Evolutionary conservation across 2,329 filamentous ascomycete genomes (phyloP).

Genomic region (Ophiostoma ulmi): DNA sequence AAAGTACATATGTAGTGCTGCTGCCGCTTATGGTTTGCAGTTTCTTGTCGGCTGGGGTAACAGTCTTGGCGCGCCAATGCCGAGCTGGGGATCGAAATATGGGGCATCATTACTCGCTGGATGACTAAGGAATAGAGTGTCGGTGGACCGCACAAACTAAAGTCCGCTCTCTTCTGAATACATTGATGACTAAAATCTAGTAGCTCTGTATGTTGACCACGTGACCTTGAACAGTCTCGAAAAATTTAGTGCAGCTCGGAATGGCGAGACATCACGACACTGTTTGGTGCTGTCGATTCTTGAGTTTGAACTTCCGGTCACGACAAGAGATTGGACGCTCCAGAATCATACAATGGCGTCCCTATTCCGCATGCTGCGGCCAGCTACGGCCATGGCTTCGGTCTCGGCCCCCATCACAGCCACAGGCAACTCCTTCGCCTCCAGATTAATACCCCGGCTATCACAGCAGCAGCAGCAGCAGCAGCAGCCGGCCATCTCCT

Average conservation of each 20-base stretch:
- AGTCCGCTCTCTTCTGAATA: neutral
- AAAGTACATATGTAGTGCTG: neutral
- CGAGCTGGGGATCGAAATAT: slow-evolving; percentile 17
- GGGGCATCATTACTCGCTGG: neutral
- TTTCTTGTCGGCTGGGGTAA: slow-evolving; percentile 1
- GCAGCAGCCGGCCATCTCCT: slow-evolving; percentile 27
- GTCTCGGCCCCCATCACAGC: slow-evolving; percentile 20
- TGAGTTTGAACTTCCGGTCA: neutral
- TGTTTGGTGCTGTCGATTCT: neutral
- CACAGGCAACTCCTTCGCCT: slow-evolving; percentile 13
- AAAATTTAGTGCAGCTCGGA: slow-evolving; percentile 10
- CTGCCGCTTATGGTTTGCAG: neutral
- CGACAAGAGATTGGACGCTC: neutral
- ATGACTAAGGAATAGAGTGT: neutral
- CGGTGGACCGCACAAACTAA: slow-evolving; percentile 9
- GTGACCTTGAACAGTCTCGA: neutral
- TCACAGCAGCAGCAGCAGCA: slow-evolving; percentile 25
- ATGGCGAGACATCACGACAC: neutral
- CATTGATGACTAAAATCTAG: neutral
- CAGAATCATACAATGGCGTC: slow-evolving; percentile 32
- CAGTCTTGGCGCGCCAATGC: slow-evolving; percentile 26
- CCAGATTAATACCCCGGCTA: slow-evolving; percentile 29
- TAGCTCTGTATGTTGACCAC: neutral
- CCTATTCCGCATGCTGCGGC: slow-evolving; percentile 34
- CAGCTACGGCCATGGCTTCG: slow-evolving; percentile 26